These are phyloP conservation scores for Chaetomium tenue DNA, from an alignment of 495 filamentous ascomycete species.

Conservation along the genomic window DNA sequence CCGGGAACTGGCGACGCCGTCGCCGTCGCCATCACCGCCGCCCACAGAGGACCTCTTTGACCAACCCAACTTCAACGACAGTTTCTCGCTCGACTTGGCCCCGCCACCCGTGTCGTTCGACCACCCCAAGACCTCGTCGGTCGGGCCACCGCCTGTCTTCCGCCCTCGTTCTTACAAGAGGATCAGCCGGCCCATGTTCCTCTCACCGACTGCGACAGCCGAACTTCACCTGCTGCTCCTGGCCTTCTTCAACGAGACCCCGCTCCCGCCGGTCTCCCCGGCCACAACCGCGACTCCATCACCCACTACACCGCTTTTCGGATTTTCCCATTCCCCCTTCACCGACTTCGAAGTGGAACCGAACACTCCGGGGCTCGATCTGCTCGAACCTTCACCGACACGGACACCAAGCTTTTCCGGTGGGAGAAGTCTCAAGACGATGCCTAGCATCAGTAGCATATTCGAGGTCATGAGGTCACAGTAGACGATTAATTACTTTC, in stretches of 20 bases:
- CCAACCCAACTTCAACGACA: slow-evolving; percentile 7
- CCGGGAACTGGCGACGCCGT: background rate
- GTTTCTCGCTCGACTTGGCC: slow-evolving; percentile 23
- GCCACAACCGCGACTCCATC: slow-evolving; percentile 32
- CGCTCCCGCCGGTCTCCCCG: slow-evolving; percentile 24
- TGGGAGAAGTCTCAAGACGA: slow-evolving; percentile 23
- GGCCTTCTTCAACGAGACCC: slow-evolving; percentile 32
- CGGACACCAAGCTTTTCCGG: slow-evolving; percentile 25
- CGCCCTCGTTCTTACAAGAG: slow-evolving; percentile 37
- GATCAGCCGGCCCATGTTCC: slow-evolving; percentile 37
- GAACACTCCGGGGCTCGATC: slow-evolving; percentile 31
- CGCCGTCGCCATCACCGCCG: background rate
- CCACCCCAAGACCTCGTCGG: slow-evolving; percentile 20
- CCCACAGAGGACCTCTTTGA: background rate
- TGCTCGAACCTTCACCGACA: slow-evolving; percentile 39
- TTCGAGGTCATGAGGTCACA: slow-evolving; percentile 38
- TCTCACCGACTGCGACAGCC: slow-evolving; percentile 35
- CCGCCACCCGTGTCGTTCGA: slow-evolving; percentile 19
- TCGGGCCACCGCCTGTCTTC: slow-evolving; percentile 9
- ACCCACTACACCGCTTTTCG: slow-evolving; percentile 29
- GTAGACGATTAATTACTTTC: slow-evolving; percentile 15
- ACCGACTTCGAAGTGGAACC: slow-evolving; percentile 21
- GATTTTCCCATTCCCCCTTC: slow-evolving; percentile 30
- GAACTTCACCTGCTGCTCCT: slow-evolving; percentile 37
- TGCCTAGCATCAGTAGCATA: slow-evolving; percentile 38